Evolutionary conservation across 2,329 filamentous ascomycete species (phyloP), one percentile per base, ranked within the genome.

Genomic region (Ophiobolus disseminans): DNA sequence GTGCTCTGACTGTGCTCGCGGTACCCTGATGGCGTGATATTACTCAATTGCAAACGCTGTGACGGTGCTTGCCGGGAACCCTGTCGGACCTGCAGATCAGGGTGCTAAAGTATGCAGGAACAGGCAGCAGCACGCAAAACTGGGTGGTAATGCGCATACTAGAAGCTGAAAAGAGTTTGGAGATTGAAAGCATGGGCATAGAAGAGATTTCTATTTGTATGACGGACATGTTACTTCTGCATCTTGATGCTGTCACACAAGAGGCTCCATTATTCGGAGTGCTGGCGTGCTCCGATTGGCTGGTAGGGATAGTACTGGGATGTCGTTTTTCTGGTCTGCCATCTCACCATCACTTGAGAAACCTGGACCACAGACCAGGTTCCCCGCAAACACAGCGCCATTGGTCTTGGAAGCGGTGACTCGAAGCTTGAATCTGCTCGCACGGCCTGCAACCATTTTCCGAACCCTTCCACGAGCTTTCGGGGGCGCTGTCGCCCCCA

Each of bases 401-500:
- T 11, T 31, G 28, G 10, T 13, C 7, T 28, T 13, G 7, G 25
- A 14, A 17, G 6, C 14, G n/a, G 11, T 13, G 32, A 36, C 5
- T 31, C 28, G 13, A 5, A 28, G 25, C 16, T 32, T 13, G 30
- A n/a, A 14, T 7, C 30, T 32, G n/a, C 30, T 13, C 7, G 13
- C 30, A 14, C 30, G 10, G 30, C n/a, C 4, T 32, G 25, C 36
- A 38, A 57, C 50, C 60, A 69, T 70, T 58, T 57, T 48, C 37
- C 50, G 53, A 11, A 46, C 57, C 2, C 23, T 50, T 17, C 17
- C 39, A n/a, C 53, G 44, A 44, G 39, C 28, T 32, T 52, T 62
- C 43, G 63, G 60, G 63, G 65, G 63, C 63, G 51, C 53, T 36
- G 38, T 45, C 34, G 56, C 46, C 56, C 57, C 55, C 50, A 52